A percentile compares a stretch with the other conserved stretches of the same genome.
These are phyloP conservation scores for Bruguiera gymnorhiza DNA, from an alignment of 345 rosid genomes.

Conservation along the genomic window DNA sequence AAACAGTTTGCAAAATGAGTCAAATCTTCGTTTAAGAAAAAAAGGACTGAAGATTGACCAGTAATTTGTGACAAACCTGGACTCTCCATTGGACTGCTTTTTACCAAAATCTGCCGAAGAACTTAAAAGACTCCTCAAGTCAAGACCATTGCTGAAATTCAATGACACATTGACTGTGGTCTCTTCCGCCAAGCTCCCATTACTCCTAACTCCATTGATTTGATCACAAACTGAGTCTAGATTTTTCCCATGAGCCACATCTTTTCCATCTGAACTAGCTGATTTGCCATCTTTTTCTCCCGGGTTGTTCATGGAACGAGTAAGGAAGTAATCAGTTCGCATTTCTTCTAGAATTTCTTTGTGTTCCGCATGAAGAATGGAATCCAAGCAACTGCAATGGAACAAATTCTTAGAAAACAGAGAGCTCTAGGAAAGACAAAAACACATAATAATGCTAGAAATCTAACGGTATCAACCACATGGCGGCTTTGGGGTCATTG, in stretches of 20 bases:
- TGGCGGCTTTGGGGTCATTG: too few relatives aligned
- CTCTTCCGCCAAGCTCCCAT: slow-evolving; percentile 25
- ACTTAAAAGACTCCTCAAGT: slow-evolving; percentile 48
- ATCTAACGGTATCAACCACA: too few relatives aligned
- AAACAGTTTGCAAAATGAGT: slow-evolving; percentile 16
- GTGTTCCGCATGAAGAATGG: slow-evolving; percentile 89
- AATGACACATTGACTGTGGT: slow-evolving; percentile 18
- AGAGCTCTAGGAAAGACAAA: neutral
- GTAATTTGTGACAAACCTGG: slow-evolving; percentile 31
- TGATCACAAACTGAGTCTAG: slow-evolving; percentile 14
- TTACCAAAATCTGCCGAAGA: slow-evolving; percentile 37
- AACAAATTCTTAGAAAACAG: neutral
- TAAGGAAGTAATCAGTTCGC: slow-evolving; percentile 60
- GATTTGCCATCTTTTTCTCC: slow-evolving; percentile 6
- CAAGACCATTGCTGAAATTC: slow-evolving; percentile 42
- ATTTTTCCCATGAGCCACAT: slow-evolving; percentile 21
- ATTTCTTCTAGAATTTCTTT: slow-evolving; percentile 69
- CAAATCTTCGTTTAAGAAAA: neutral
- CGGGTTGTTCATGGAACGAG: slow-evolving; percentile 38
- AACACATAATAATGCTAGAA: neutral
- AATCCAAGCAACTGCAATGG: slow-evolving; percentile 64
- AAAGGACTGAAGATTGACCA: neutral
- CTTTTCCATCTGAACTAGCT: slow-evolving; percentile 22
- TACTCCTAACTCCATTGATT: slow-evolving; percentile 23
- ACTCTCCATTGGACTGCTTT: slow-evolving; percentile 32